Conservation (phyloP, 768 basidiomycete genomes). For the Butyriboletus loyo region DNA sequence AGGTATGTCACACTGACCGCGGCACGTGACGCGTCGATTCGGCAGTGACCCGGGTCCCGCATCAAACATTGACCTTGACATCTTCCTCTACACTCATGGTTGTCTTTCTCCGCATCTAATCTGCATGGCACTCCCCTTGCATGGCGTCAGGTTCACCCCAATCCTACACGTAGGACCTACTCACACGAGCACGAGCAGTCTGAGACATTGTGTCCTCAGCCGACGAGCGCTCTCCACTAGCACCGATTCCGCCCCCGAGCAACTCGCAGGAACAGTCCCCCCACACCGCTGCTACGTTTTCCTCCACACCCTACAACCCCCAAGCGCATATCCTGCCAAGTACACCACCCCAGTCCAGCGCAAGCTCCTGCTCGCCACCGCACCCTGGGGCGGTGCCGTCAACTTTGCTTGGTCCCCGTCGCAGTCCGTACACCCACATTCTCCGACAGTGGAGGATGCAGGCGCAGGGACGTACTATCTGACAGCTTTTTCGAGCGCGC, state of each 20-base stretch:
- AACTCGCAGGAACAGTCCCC: constrained; percentile 50
- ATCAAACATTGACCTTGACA: too few relatives aligned
- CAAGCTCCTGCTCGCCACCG: constrained; percentile 43
- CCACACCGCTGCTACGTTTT: constrained; percentile 54
- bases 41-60: neutral
- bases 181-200: neutral
- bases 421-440: constrained; percentile 13
- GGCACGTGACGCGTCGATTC: neutral
- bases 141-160: neutral
- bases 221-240: constrained; percentile 8
- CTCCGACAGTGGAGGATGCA: constrained; percentile 5
- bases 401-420: constrained; percentile 57
- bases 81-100: neutral
- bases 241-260: constrained; percentile 5
- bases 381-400: constrained; percentile 51
- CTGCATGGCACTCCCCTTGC: neutral
- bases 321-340: constrained; percentile 46
- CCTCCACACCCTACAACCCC: constrained; percentile 49
- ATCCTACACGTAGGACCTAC: neutral
- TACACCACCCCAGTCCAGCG: constrained; percentile 49
- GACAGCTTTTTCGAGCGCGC: constrained; percentile 49
- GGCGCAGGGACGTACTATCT: constrained; percentile 32
- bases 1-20: too few relatives aligned
- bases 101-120: neutral
- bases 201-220: neutral